These are phyloP conservation scores for Diaporthe sp. DNA, from an alignment of 2,329 filamentous ascomycete species.

Conservation along the genomic window DNA sequence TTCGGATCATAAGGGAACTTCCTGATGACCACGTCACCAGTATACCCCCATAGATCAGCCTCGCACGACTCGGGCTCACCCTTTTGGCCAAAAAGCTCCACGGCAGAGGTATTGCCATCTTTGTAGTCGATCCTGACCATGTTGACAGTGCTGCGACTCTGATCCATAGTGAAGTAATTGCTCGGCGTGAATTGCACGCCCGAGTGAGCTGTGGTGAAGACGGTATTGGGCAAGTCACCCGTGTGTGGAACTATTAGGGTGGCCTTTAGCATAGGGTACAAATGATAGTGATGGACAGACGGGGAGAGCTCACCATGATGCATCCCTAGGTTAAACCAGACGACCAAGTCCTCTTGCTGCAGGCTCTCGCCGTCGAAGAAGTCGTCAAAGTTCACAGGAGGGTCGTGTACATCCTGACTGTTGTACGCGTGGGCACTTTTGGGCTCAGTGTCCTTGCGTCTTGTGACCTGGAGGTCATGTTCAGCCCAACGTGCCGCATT, in stretches of 20 bases:
- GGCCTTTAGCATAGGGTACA: background rate
- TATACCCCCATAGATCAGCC: constrained; percentile 43
- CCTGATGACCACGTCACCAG: constrained; percentile 47
- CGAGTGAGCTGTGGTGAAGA: constrained; percentile 58
- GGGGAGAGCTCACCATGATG: constrained; percentile 51
- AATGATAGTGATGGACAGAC: rapidly evolving
- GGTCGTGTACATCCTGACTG: constrained; percentile 55
- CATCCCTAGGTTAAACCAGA: constrained; percentile 66
- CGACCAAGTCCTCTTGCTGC: constrained; percentile 56
- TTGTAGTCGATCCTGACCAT: constrained; percentile 52
- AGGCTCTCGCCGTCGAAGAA: constrained; percentile 58
- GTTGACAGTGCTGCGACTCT: constrained; percentile 51
- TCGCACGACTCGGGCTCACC: constrained; percentile 39
- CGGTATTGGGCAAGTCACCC: constrained; percentile 63
- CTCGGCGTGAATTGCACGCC: constrained; percentile 55
- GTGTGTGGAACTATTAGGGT: constrained; percentile 48
- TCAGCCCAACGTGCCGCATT: constrained; percentile 60
- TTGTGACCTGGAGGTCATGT: constrained; percentile 61
- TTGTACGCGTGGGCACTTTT: constrained; percentile 56
- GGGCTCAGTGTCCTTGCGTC: constrained; percentile 64
- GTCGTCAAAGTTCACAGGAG: constrained; percentile 60
- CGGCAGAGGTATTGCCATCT: constrained; percentile 41
- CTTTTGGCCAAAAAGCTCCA: constrained; percentile 47
- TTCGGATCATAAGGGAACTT: constrained; percentile 52
- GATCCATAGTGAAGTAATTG: constrained; percentile 55